Conservation (phyloP, 2,329 filamentous ascomycete genomes). For the Niveomyces coronatus region DNA sequence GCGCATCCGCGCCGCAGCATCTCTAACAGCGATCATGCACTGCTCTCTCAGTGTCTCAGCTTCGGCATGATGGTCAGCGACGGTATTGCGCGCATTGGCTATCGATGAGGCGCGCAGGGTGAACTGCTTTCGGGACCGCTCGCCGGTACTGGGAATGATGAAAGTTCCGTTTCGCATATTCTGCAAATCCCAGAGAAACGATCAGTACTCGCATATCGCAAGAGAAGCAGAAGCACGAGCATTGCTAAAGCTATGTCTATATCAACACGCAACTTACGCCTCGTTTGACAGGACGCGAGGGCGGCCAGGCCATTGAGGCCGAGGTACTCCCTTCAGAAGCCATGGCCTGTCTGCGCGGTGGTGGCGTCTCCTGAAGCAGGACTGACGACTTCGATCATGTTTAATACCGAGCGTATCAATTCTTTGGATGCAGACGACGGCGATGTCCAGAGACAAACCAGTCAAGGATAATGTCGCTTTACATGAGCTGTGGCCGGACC, state of each 20-base stretch:
- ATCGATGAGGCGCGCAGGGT: conserved; percentile 51
- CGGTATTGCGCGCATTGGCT: conserved; percentile 18
- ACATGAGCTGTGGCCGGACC: not conserved
- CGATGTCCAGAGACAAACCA: no score
- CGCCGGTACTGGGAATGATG: conserved; percentile 76
- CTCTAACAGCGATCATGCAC: conserved; percentile 9
- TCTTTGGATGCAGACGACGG: no score
- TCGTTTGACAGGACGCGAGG: conserved; percentile 7
- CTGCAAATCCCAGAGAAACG: conserved; percentile 26
- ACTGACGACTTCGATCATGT: not conserved
- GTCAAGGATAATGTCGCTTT: not conserved
- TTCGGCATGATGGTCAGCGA: conserved; percentile 9
- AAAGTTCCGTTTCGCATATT: conserved; percentile 79
- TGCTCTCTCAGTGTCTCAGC: conserved; percentile 12
- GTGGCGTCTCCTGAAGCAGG: not conserved
- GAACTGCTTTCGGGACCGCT: conserved; percentile 71
- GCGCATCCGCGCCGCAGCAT: conserved; percentile 23
- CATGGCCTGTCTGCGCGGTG: conserved; percentile 2
- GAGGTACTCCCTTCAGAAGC: conserved; percentile 6
- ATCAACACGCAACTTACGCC: conserved; percentile 5
- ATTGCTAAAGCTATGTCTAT: no score
- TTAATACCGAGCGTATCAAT: not conserved
- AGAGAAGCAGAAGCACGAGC: not conserved
- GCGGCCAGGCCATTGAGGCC: conserved; percentile 8
- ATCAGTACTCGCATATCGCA: not conserved